Percentiles rank a stretch among this genome's conserved stretches.
Evolutionary conservation across 805 yeast species (phyloP).

Genomic region (Priceomyces medius): DNA sequence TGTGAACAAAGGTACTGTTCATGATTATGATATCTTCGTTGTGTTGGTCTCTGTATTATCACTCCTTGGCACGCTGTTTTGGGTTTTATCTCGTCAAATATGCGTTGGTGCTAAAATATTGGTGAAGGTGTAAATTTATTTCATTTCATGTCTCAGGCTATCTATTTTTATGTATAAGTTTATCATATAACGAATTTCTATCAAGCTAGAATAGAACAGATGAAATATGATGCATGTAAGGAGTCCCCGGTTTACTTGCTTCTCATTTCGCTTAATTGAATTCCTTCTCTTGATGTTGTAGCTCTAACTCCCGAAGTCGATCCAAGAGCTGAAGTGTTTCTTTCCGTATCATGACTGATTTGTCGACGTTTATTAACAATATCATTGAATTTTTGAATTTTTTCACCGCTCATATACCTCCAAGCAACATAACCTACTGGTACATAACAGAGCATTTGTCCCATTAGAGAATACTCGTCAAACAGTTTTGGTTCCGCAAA

Average conservation of each 20-base stretch:
- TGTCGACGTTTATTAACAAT: slow-evolving; percentile 13
- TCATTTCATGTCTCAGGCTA: too few relatives aligned
- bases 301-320: background rate
- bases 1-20: slow-evolving; percentile 24
- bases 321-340: background rate
- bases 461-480: slow-evolving; percentile 27
- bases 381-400: slow-evolving; percentile 17
- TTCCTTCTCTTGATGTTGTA: background rate
- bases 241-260: too few relatives aligned
- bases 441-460: slow-evolving; percentile 28
- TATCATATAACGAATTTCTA: too few relatives aligned
- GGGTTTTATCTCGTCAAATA: slow-evolving; percentile 21
- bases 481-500: slow-evolving; percentile 24
- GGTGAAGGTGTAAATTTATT: slow-evolving; percentile 22
- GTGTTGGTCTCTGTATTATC: slow-evolving; percentile 30
- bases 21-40: slow-evolving; percentile 30
- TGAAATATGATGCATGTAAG: too few relatives aligned
- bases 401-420: slow-evolving; percentile 26
- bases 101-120: slow-evolving; percentile 21
- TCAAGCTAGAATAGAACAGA: too few relatives aligned
- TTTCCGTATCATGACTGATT: background rate
- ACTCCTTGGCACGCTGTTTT: slow-evolving; percentile 26
- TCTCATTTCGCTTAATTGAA: background rate
- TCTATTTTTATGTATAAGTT: too few relatives aligned
- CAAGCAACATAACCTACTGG: slow-evolving; percentile 38